Evolutionary conservation across 1,284 basidiomycete genomes (phyloP).

Genomic region (Somion occarium): DNA sequence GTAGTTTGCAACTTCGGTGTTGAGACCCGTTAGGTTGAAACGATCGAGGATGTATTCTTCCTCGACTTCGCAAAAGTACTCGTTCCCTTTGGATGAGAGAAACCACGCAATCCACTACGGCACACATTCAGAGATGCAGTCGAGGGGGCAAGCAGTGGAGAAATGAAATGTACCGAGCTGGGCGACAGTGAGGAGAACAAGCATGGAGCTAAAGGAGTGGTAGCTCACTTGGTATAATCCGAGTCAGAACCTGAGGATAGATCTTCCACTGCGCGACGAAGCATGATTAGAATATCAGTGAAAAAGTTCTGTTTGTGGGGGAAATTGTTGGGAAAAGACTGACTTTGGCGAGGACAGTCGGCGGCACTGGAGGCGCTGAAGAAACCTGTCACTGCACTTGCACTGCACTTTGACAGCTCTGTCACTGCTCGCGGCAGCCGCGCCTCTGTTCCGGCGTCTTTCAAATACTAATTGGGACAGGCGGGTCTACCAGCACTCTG

Average conservation of each 20-base stretch:
- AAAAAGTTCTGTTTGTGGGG: background rate
- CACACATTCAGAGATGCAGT: no score
- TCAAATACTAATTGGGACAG: no score
- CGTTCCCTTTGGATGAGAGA: slow-evolving; percentile 92
- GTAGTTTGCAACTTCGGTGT: slow-evolving; percentile 95
- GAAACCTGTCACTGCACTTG: no score
- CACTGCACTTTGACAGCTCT: no score
- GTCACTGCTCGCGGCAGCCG: no score
- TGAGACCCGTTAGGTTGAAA: slow-evolving; percentile 97
- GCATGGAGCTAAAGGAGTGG: slow-evolving; percentile 13
- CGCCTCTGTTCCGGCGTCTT: no score
- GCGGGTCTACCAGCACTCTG: no score
- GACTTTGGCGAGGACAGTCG: slow-evolving; percentile 10
- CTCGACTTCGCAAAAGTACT: slow-evolving; percentile 99
- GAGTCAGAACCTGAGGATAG: slow-evolving; percentile 83
- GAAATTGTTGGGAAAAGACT: slow-evolving; percentile 2
- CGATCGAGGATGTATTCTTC: slow-evolving; percentile 98
- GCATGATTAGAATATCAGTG: background rate
- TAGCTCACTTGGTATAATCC: slow-evolving; percentile 78
- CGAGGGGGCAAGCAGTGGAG: background rate
- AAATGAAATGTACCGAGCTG: slow-evolving; percentile 32
- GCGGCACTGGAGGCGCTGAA: no score
- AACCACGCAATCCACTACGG: slow-evolving; percentile 99
- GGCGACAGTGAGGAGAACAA: background rate
- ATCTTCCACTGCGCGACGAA: slow-evolving; percentile 63